These are phyloP conservation scores for Spirogloea muscicola DNA, from an alignment of 139 green algal genomes.

Conservation along the genomic window DNA sequence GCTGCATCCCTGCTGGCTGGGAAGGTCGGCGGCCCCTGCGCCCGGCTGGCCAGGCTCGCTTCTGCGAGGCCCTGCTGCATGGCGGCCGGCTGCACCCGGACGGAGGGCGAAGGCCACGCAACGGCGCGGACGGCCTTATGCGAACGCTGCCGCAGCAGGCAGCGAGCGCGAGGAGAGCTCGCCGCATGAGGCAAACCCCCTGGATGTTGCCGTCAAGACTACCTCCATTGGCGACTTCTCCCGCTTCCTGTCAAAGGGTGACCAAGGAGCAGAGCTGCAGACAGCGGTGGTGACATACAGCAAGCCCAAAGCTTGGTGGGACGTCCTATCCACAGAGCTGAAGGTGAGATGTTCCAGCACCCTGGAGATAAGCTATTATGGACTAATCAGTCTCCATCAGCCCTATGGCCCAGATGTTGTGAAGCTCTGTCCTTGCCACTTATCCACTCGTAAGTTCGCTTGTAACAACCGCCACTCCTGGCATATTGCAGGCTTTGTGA, in stretches of 20 bases:
- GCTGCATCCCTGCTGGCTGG: too few relatives aligned
- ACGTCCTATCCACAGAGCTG: constrained; percentile 11
- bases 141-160: neutral
- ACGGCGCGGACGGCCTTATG: too few relatives aligned
- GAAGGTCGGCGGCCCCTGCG: too few relatives aligned
- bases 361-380: neutral
- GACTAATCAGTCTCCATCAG: neutral
- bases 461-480: neutral
- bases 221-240: neutral
- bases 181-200: neutral
- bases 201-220: neutral
- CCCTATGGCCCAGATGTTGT: neutral
- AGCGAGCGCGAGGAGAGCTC: neutral
- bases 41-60: too few relatives aligned
- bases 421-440: neutral
- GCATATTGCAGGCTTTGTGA: neutral
- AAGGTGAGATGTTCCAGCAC: constrained; percentile 16
- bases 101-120: too few relatives aligned
- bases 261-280: constrained; percentile 37
- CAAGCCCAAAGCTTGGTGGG: constrained; percentile 29
- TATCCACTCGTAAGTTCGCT: neutral
- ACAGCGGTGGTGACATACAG: constrained; percentile 39
- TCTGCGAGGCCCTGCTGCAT: too few relatives aligned
- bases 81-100: too few relatives aligned
- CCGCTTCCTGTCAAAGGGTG: neutral